A percentile compares a stretch with the other conserved stretches of the same genome.
Conservation (phyloP, 805 yeast species). For the Candida saitoana region DNA sequence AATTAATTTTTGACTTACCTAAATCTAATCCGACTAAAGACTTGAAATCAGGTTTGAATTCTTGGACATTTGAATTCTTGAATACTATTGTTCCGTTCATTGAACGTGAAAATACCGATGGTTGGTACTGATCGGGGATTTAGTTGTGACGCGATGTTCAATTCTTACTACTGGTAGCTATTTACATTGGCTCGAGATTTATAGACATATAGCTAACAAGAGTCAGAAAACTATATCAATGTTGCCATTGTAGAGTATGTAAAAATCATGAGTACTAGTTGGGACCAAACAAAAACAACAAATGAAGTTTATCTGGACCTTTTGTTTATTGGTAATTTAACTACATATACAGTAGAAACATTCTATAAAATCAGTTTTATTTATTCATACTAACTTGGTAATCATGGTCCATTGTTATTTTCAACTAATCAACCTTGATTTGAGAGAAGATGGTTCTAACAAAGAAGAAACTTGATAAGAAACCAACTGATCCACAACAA, state of each 20-base stretch:
- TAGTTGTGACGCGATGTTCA: background rate
- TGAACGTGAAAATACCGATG: slow-evolving; percentile 29
- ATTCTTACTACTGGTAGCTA: background rate
- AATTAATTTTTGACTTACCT: slow-evolving; percentile 21
- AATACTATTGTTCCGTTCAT: slow-evolving; percentile 23
- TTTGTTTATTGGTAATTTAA: background rate
- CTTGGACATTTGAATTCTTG: slow-evolving; percentile 19
- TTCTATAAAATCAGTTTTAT: background rate
- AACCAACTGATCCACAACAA: slow-evolving; percentile 86
- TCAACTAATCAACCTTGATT: slow-evolving; percentile 78
- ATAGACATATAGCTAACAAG: background rate
- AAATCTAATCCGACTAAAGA: slow-evolving; percentile 3
- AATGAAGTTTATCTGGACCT: no score
- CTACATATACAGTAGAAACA: background rate
- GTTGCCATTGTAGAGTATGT: no score
- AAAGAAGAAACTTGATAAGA: slow-evolving; percentile 67
- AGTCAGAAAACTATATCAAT: no score
- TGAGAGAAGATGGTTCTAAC: slow-evolving; percentile 76
- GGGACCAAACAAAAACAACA: no score
- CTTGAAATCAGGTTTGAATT: slow-evolving; percentile 8
- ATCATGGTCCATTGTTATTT: no score
- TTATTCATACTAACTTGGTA: no score
- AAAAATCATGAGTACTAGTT: no score
- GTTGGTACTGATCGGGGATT: slow-evolving; percentile 24
- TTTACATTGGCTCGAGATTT: background rate